Evolutionary conservation across 768 basidiomycete species (phyloP), one percentile per base, ranked within the genome.

Genomic region (Boletus tomentosulus): DNA sequence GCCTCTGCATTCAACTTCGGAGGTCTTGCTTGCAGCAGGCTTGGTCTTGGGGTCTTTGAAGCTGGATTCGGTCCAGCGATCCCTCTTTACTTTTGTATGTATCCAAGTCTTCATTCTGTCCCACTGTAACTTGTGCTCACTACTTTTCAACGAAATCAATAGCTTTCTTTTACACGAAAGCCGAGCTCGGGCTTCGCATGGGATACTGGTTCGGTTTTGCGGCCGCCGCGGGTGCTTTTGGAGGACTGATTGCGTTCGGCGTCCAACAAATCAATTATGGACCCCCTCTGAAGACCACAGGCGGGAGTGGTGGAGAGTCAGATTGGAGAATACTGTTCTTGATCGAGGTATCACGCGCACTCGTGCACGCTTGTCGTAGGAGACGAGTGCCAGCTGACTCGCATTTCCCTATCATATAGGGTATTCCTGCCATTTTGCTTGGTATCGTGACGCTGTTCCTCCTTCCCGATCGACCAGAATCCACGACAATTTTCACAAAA

Each of bases 121-220:
- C 31, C 31, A 1, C 31, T 33, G 6, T 31, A 5, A 5, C 12
- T 22, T 27, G 19, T 30, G 19, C 16, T 35, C 41, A 0, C n/a
- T 44, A 12, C 19, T 25, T 8, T 47, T 10, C 27, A 33, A 35
- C n/a, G 19, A 31, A 27, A 46, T 13, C 25, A 34, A 6, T n/a
- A 90, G 88, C 88, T 0, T 77, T 87, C 54, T 91, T 86, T 64
- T 91, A 91, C 63, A 91, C 88, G 1, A 86, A 81, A 61, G 59
- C 74, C 5, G 89, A 91, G 63, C 77, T 91, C 60, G 89, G 89
- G 28, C 68, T 87, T 46, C 81, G 89, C 72, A 79, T 86, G 78
- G 87, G 86, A 2, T 82, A 87, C 61, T 90, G 87, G 86, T 92
- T 90, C 56, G 86, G 86, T 9, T 92, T 90, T 63, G 88, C 89